Evolutionary conservation across 495 filamentous ascomycete species (phyloP).

Genomic region (Aspergillus carlsbadensis): DNA sequence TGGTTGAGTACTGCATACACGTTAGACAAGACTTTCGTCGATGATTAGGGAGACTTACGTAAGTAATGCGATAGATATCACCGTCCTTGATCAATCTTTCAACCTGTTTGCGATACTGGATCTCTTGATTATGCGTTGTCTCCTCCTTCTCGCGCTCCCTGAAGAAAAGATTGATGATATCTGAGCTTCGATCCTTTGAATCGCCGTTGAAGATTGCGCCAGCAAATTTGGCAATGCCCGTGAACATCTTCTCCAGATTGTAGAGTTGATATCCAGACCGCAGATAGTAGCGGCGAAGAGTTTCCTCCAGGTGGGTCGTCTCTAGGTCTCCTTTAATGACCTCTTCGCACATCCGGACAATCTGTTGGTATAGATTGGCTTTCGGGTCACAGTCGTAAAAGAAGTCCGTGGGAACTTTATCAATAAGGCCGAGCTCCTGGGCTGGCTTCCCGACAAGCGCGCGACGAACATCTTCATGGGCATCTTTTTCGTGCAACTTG

Average conservation of each 20-base stretch:
- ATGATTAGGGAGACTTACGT: slow-evolving; percentile 53
- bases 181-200: slow-evolving; percentile 84
- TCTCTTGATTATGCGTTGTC: slow-evolving; percentile 80
- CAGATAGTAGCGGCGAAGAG: slow-evolving; percentile 83
- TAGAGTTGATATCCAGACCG: slow-evolving; percentile 88
- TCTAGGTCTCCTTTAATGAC: slow-evolving; percentile 75
- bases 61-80: slow-evolving; percentile 84
- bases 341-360: slow-evolving; percentile 66
- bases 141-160: slow-evolving; percentile 74
- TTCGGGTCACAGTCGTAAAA: slow-evolving; percentile 64
- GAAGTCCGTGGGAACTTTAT: slow-evolving; percentile 77
- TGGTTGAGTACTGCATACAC: slow-evolving; percentile 50
- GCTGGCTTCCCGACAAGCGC: slow-evolving; percentile 71
- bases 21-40: background rate
- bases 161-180: slow-evolving; percentile 80
- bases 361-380: slow-evolving; percentile 68
- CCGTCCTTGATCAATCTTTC: slow-evolving; percentile 84
- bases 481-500: slow-evolving; percentile 72
- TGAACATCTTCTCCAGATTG: slow-evolving; percentile 80
- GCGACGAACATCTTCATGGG: slow-evolving; percentile 67
- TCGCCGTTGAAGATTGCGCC: slow-evolving; percentile 74
- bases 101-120: slow-evolving; percentile 81
- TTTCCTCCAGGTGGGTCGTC: slow-evolving; percentile 77
- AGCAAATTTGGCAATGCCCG: slow-evolving; percentile 71
- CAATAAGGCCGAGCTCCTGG: slow-evolving; percentile 70